Conservation (phyloP, 768 basidiomycete species). For the Exidia glandulosa region DNA sequence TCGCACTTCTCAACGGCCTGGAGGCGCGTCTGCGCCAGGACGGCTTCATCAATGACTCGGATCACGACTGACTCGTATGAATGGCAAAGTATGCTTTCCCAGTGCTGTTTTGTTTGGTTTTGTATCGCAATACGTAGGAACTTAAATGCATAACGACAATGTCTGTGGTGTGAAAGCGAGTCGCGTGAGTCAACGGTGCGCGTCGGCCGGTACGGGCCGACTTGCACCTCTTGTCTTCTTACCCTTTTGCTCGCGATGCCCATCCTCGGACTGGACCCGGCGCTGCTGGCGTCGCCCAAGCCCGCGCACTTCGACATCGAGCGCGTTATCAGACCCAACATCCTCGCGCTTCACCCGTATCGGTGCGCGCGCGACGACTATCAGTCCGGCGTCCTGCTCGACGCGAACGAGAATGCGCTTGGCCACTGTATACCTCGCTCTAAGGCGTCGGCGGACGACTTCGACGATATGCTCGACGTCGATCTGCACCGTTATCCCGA, state of each 20-base stretch:
- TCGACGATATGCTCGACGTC: slow-evolving; percentile 31
- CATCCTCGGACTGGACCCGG: slow-evolving; percentile 42
- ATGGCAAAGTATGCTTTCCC: neutral
- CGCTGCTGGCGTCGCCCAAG: slow-evolving; percentile 19
- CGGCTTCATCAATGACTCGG: neutral
- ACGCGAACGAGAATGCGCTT: slow-evolving; percentile 95
- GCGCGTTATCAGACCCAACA: slow-evolving; percentile 82
- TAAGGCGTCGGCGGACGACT: slow-evolving; percentile 19
- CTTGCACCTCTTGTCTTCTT: neutral
- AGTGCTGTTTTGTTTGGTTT: neutral
- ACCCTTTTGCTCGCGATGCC: slow-evolving; percentile 36
- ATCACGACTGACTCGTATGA: no score
- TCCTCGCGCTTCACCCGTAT: slow-evolving; percentile 84
- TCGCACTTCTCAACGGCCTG: neutral
- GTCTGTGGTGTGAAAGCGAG: no score
- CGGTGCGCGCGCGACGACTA: slow-evolving; percentile 97
- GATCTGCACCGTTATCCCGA: slow-evolving; percentile 89
- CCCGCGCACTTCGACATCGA: slow-evolving; percentile 83
- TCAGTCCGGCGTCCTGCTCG: slow-evolving; percentile 78
- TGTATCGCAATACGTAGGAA: no score
- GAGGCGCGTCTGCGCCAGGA: neutral
- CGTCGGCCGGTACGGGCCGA: neutral
- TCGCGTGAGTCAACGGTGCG: no score
- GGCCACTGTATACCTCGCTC: slow-evolving; percentile 59
- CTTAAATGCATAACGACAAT: no score